Base-by-base conservation (phyloP, 2,329 filamentous ascomycete species). In the Cercospora zeae-maydis region DNA sequence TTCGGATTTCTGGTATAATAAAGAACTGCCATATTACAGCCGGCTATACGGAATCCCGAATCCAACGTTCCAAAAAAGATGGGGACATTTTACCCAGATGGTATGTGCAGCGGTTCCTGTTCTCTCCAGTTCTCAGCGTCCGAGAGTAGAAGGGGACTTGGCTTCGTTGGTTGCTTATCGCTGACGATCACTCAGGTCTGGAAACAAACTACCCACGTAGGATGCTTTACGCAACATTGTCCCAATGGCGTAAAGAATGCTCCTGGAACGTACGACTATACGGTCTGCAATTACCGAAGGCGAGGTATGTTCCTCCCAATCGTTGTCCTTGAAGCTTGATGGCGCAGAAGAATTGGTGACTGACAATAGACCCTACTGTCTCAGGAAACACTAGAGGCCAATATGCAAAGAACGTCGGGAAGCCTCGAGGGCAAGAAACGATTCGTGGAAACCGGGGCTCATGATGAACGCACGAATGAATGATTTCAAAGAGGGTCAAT, bases 271-370 rank as follows among this genome's bases (percentile, higher is more conserved):
- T 62, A 47, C 77, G 85, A 84, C 78, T 91, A 85, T 80, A 92
- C 89, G 21, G 91, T 95, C 71, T 96, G 91, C 86, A 93, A 96
- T 83, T 96, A 96, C 80, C 80, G 78, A 68, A 83, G 87, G 66
- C 78, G 85, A 64, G 91, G 90, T 90, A 85, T 77, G 85, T 59
- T 24, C 4, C 27, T 16, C 3, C 45, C 9, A 10, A 14, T 31
- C 24, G 1, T 7, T 9, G 24, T 49, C 45, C 45, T 27, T 16
- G 39, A n/a, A 11, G 2, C 27, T 1, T 62, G 3, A 3, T 10
- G 8, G 8, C 14, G 6, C 49, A 11, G 16, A 5, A 9, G 6
- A 2, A 10, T 16, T 10, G 14, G 16, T 16, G 5, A 8, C 24
- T 31, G 7, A 52, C 14, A 8, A 13, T 52, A 9, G 14, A n/a